These are phyloP conservation scores for Pseudogymnoascus sp. DNA, from an alignment of 2,329 filamentous ascomycete genomes.

Conservation along the genomic window DNA sequence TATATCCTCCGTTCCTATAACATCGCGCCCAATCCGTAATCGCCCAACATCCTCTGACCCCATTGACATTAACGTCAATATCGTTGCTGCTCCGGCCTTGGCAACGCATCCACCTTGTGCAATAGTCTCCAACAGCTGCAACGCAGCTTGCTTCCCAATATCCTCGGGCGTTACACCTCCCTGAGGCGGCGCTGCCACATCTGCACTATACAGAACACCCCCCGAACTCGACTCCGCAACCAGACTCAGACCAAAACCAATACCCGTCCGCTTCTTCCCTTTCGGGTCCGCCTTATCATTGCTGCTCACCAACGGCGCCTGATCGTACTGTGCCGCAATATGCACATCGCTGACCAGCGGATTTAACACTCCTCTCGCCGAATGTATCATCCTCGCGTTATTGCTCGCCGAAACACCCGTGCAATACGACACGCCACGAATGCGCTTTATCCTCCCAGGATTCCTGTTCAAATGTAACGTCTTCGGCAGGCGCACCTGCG, in stretches of 20 bases:
- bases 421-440: constrained; percentile 88
- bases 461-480: constrained; percentile 80
- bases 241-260: constrained; percentile 84
- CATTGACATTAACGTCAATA: constrained; percentile 94
- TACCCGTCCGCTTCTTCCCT: constrained; percentile 61
- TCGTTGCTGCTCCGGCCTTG: constrained; percentile 59
- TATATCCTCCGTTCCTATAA: constrained; percentile 72
- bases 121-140: constrained; percentile 79
- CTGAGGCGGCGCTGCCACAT: constrained; percentile 64
- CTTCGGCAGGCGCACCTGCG: constrained; percentile 87
- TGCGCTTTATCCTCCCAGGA: constrained; percentile 75
- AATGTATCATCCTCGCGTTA: constrained; percentile 91
- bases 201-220: constrained; percentile 80
- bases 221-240: constrained; percentile 83
- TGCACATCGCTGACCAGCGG: constrained; percentile 81
- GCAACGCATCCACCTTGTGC: constrained; percentile 75
- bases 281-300: constrained; percentile 47
- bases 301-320: constrained; percentile 48
- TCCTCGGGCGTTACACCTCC: constrained; percentile 86
- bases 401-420: constrained; percentile 88
- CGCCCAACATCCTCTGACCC: constrained; percentile 91
- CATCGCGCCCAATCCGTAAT: constrained; percentile 69
- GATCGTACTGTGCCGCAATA: constrained; percentile 72
- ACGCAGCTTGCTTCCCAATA: constrained; percentile 78
- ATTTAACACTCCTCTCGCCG: constrained; percentile 80